phyloP scores from a whole-genome alignment of 345 rosid genomes.

The Theobroma cacao region DNA sequence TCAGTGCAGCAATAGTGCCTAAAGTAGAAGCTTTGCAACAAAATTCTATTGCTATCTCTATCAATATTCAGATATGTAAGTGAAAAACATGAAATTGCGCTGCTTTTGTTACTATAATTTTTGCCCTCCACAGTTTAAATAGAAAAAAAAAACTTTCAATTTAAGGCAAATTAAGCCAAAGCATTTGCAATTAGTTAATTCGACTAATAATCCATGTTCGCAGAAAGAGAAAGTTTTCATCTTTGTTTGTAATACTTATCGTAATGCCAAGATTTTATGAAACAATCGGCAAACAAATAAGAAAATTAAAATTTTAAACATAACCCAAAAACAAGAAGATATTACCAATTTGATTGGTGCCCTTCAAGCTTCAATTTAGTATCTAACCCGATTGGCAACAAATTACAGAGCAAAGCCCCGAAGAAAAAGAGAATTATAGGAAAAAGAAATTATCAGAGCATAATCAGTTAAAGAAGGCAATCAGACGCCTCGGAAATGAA shows the following conservation, averaged over 20 bases:
- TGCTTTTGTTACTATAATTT: background rate
- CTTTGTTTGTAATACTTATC: background rate
- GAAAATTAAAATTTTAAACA: background rate
- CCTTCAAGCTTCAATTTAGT: background rate
- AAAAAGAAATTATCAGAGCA: background rate
- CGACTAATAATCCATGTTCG: background rate
- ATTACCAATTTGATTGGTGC: conserved; percentile 2
- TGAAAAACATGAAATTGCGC: background rate
- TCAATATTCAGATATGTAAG: background rate
- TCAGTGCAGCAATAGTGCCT: background rate
- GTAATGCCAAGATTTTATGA: background rate
- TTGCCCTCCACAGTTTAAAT: background rate
- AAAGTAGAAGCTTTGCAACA: background rate
- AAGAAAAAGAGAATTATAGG: background rate
- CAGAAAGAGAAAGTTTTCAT: background rate
- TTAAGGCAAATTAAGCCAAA: background rate
- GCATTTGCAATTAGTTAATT: background rate
- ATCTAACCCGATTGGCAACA: background rate
- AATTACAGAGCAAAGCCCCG: background rate
- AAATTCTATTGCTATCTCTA: background rate
- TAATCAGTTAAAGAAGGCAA: background rate
- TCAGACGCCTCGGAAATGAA: background rate
- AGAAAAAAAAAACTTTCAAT: background rate
- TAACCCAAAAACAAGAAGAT: background rate
- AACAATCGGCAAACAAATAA: background rate